A percentile compares a stretch with the other conserved stretches of the same genome.
These are phyloP conservation scores for Boletellus dicymbophilus DNA, from an alignment of 1,284 basidiomycete species.

Conservation along the genomic window DNA sequence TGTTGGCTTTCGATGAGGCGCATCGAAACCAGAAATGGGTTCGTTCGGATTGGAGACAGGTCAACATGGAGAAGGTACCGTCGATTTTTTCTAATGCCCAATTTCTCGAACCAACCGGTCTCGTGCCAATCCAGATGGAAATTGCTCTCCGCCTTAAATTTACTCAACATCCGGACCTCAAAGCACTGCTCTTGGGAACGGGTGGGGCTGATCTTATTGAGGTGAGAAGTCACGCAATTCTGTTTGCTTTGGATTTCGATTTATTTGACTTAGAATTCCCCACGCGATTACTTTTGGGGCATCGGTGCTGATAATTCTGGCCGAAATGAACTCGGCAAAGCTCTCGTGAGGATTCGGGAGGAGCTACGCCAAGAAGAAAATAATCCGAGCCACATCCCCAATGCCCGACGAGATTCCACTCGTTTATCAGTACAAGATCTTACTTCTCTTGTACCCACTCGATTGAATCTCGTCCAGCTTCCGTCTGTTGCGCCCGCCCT, in stretches of 20 bases:
- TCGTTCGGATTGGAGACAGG: constrained; percentile 59
- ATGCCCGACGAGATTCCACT: constrained; percentile 27
- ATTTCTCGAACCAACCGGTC: background rate
- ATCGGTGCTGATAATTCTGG: constrained; percentile 59
- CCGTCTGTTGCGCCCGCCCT: constrained; percentile 1
- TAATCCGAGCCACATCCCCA: constrained; percentile 28
- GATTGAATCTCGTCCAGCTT: constrained; percentile 2
- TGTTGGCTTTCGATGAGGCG: constrained; percentile 65
- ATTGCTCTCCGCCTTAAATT: constrained; percentile 60
- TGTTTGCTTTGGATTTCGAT: background rate
- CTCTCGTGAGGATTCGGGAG: constrained; percentile 56
- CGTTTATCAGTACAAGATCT: constrained; percentile 36
- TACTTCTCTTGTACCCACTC: constrained; percentile 21
- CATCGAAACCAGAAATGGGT: constrained; percentile 61
- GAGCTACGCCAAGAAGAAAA: constrained; percentile 41
- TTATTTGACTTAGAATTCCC: constrained; percentile 53
- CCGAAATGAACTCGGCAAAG: constrained; percentile 72
- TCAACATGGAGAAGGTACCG: constrained; percentile 59
- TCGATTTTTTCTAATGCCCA: background rate
- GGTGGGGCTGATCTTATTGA: constrained; percentile 63
- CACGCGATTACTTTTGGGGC: constrained; percentile 73
- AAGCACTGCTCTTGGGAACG: constrained; percentile 55
- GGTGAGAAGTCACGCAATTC: constrained; percentile 35
- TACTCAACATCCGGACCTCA: constrained; percentile 58
- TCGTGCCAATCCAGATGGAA: constrained; percentile 53